Base-by-base conservation (phyloP, 768 basidiomycete species). In the Gautieria morchelliformis region DNA sequence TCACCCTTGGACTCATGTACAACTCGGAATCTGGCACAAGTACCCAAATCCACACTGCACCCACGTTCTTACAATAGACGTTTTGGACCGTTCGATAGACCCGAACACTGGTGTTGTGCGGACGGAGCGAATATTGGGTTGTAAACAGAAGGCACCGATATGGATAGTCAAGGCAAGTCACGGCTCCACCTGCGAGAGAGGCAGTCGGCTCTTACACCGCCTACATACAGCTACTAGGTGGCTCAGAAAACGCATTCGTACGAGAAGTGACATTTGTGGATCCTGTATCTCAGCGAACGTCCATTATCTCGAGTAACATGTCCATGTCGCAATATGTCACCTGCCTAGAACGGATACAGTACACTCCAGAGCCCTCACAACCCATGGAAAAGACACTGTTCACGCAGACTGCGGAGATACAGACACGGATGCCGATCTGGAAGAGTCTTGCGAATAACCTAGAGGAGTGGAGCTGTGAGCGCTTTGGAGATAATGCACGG, bases 231-330 rank as follows among this genome's bases (percentile, higher is more conserved):
- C 70, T 95, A 24, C 89, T 95, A 58, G 92, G 92, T 53, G 92
- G 92, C 40, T 91, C 91, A 61, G 90, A 93, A 72, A 90, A 93
- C 65, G 93, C 94, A 10, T 96, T 89, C 66, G 90, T 96, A 1
- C 84, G 94, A 47, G 94, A 97, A 72, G 86, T 96, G 63, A 91
- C 92, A 5, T 95, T 94, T 67, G 78, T 95, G 39, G 91, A 96
- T 70, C 94, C 94, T 1, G 74, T 81, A 58, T 82, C 78, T 24
- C 86, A 88, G 71, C 82, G 78, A 33, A 87, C 89, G 48, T 87
- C 87, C 41, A 88, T 92, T 61, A 90, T 89, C 37, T 93, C 92
- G 30, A 86, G 93, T 71, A 97, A 97, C 73, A 85, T 97, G 52
- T 90, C 89, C 12, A 74, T 96, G 30, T 93, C 92, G n/a, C 91